Base-by-base conservation (phyloP, 305 asterid species). In the Plantago rigida region DNA sequence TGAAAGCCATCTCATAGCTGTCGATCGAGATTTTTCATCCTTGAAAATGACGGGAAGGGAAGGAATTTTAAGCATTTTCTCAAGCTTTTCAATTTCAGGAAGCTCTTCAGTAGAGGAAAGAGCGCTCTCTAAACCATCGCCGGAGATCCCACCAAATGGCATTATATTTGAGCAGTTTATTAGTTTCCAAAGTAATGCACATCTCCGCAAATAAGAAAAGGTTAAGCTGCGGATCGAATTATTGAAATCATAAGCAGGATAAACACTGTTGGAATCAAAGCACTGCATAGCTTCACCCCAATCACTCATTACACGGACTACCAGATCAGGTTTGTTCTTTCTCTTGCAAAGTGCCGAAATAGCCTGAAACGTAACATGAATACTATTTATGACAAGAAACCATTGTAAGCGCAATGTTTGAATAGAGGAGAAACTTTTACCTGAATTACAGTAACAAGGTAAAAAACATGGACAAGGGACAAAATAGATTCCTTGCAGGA, bases 121-220 rank as follows among this genome's bases (percentile, higher is more conserved):
- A 13, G 58, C 51, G 69, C 47, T 55, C 60, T 82, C 82, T 73
- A 61, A 63, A 68, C 75, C 80, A 77, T 60, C 67, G 44, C 59
- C 62, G 28, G 73, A 56, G 65, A 78, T 94, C 59, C 73, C 75
- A 58, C 73, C 65, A 74, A 87, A 93, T 39, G 96, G 94, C 71
- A 63, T 71, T 64, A 70, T 47, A 17, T 61, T 74, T 34, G 97
- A 82, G 77, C 77, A 68, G 60, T 77, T 78, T 65, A 89, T 67
- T 49, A 93, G 81, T 74, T 79, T 90, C 99, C 99, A 87, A 60
- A 93, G 77, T 75, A 93, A 70, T 53, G 88, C 94, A 71, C 97
- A 93, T 81, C 92, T 83, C 72, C 99, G 77, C 62, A 93, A 73
- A 71, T 70, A 93, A 22, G 99, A 97, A 79, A 81, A 85, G 53